These are phyloP conservation scores for Eucalyptus globulus DNA, from an alignment of 345 rosid species.

Conservation along the genomic window DNA sequence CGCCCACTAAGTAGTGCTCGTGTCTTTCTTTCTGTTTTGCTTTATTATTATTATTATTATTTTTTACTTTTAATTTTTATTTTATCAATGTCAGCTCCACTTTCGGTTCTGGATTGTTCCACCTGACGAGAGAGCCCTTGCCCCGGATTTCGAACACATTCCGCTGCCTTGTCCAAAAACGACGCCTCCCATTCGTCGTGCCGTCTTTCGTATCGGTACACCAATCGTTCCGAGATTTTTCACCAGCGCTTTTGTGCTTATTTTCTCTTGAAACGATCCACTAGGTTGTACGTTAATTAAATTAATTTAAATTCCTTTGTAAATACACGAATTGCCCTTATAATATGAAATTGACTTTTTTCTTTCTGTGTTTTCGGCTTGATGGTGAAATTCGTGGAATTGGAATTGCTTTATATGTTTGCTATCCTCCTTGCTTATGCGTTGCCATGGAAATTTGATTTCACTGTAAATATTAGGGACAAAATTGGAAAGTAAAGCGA, in stretches of 20 bases:
- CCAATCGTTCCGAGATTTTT: not conserved
- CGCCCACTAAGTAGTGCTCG: not conserved
- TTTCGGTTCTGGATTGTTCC: not conserved
- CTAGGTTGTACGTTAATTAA: not conserved
- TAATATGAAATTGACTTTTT: no score
- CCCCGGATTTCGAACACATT: not conserved
- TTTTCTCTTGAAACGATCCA: not conserved
- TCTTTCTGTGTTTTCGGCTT: not conserved
- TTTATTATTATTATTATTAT: not conserved
- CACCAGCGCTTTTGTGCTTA: not conserved
- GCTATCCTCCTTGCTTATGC: not conserved
- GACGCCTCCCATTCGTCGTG: not conserved
- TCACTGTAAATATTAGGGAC: fast-evolving
- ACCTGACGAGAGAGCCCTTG: not conserved
- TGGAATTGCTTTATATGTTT: not conserved
- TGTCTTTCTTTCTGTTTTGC: not conserved
- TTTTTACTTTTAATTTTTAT: not conserved
- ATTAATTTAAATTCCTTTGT: not conserved
- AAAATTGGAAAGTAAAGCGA: not conserved
- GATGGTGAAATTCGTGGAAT: not conserved
- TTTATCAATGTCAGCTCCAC: not conserved
- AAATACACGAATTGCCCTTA: not conserved
- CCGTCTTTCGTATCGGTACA: not conserved
- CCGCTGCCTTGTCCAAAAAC: not conserved
- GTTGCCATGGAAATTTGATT: not conserved